Evolutionary conservation across 2,329 filamentous ascomycete species (phyloP), one percentile per base, ranked within the genome.

Genomic region (Colletotrichum truncatum): DNA sequence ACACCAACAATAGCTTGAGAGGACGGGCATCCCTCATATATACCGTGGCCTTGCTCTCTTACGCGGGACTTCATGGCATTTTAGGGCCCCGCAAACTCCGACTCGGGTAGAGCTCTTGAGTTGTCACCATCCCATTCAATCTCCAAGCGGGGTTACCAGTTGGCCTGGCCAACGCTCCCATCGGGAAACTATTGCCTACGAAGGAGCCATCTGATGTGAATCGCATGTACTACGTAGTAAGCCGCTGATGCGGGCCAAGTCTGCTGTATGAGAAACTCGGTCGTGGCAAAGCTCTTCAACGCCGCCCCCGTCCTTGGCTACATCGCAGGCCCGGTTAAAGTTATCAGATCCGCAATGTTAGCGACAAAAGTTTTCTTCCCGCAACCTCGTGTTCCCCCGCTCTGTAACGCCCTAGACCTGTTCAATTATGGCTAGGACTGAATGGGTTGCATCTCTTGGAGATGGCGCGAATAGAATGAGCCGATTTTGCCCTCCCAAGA

Each of bases 321-420:
- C n/a, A n/a, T n/a, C n/a, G n/a, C n/a, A 41, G 45, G 21, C 52
- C 30, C 18, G 46, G 53, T 58, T 41, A 59, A 28, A 59, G 64
- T 59, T 66, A 66, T 66, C 52, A 57, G 64, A 66, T 66, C 59
- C 52, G 45, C 45, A 36, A n/a, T 43, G 30, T 14, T 26, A 56
- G 21, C 41, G 38, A 36, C 10, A 3, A 14, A 38, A 43, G 32
- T 39, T 55, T 25, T 36, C 38, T 12, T 11, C 10, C 53, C 41
- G n/a, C 30, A 16, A 48, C 34, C 41, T 55, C 34, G 49, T 55
- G 32, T 51, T 54, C 18, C 18, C 41, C 49, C 26, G 49, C 41
- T 61, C 25, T 39, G 21, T 28, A 38, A 41, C 30, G 8, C 12
- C 32, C 57, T 48, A 18, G 28, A 18, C 49, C 61, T 32, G 56